Conservation (phyloP, 2,329 filamentous ascomycete genomes). For the Colletotrichum somersetense region DNA sequence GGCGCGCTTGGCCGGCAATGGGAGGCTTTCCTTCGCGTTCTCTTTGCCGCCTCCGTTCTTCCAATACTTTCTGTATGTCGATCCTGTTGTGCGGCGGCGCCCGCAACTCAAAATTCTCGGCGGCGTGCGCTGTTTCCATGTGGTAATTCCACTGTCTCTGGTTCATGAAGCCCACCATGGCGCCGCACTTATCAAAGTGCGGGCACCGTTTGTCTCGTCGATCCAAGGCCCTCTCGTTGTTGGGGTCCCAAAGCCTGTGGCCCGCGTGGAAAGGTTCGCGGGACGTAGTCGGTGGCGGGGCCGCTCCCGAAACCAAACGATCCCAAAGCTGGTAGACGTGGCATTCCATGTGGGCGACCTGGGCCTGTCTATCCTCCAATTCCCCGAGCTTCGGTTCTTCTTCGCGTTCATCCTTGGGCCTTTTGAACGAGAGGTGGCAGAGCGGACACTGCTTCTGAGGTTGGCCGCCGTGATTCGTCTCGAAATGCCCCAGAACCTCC, state of each 20-base stretch:
- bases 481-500: slow-evolving; percentile 39
- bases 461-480: slow-evolving; percentile 31
- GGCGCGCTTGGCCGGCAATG: slow-evolving; percentile 9
- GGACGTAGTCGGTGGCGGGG: background rate
- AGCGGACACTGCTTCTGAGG: slow-evolving; percentile 36
- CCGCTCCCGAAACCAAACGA: slow-evolving; percentile 1
- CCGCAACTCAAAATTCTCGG: slow-evolving; percentile 27
- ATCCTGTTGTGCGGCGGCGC: background rate
- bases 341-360: slow-evolving; percentile 43
- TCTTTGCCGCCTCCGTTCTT: slow-evolving; percentile 20
- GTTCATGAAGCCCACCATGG: slow-evolving; percentile 43
- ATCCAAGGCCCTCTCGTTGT: slow-evolving; percentile 31
- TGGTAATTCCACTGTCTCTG: slow-evolving; percentile 39
- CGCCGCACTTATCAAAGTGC: slow-evolving; percentile 40
- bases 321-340: slow-evolving; percentile 42
- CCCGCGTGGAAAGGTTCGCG: slow-evolving; percentile 35
- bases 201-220: slow-evolving; percentile 42
- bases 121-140: slow-evolving; percentile 32
- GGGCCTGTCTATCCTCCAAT: slow-evolving; percentile 15
- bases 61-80: background rate
- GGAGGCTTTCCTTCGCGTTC: slow-evolving; percentile 24
- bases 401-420: slow-evolving; percentile 18
- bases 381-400: background rate
- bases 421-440: slow-evolving; percentile 37
- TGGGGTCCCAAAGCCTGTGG: slow-evolving; percentile 39